Conservation (phyloP, 2,329 filamentous ascomycete genomes). For the Talaromyces sp. region DNA sequence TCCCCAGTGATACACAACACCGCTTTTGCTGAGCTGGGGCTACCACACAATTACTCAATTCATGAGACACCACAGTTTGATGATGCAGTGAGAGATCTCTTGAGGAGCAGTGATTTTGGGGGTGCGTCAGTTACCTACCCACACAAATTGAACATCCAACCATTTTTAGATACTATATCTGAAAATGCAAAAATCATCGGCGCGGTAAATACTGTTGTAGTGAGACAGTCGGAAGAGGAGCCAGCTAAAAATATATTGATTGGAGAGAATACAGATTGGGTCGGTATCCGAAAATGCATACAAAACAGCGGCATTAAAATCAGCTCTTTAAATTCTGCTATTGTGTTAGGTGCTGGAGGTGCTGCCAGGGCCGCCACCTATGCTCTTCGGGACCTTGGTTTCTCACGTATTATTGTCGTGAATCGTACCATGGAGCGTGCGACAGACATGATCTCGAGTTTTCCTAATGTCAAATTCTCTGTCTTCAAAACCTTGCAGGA, state of each 20-base stretch:
- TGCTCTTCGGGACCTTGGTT: background rate
- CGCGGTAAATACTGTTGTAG: slow-evolving; percentile 13
- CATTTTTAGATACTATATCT: slow-evolving; percentile 16
- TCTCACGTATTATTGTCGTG: background rate
- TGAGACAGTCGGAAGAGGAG: slow-evolving; percentile 3
- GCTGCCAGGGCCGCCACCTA: slow-evolving; percentile 5
- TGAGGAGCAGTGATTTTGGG: slow-evolving; percentile 68
- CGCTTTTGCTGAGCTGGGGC: slow-evolving; percentile 17
- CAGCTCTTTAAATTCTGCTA: background rate
- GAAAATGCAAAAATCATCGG: slow-evolving; percentile 6
- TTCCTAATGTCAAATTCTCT: background rate
- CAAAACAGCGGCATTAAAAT: background rate
- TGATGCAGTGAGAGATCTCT: slow-evolving; percentile 43
- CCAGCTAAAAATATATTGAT: slow-evolving; percentile 1
- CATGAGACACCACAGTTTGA: slow-evolving; percentile 18
- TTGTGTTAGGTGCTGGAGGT: slow-evolving; percentile 2
- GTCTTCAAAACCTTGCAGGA: background rate
- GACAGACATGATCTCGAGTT: background rate
- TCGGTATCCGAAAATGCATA: slow-evolving; percentile 10
- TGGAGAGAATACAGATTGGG: slow-evolving; percentile 7
- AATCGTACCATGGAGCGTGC: slow-evolving; percentile 1
- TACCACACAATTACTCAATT: slow-evolving; percentile 18
- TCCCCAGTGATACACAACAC: slow-evolving; percentile 24
- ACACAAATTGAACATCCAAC: slow-evolving; percentile 20
- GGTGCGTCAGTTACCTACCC: slow-evolving; percentile 69